Conservation (phyloP, 2,329 filamentous ascomycete genomes). For the Claviceps spartinae region DNA sequence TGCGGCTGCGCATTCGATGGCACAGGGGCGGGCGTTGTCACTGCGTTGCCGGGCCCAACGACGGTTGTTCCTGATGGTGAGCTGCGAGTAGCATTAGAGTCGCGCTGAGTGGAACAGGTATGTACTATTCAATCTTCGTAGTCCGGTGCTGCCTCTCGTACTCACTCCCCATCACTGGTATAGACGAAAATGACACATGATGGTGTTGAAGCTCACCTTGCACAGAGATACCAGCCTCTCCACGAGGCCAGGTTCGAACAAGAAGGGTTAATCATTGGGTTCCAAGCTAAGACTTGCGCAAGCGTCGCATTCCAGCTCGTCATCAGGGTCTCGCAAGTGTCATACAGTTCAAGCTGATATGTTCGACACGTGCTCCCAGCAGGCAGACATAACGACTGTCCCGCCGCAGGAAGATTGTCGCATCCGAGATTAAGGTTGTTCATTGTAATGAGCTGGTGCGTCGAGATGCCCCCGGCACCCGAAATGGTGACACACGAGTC, state of each 20-base stretch:
- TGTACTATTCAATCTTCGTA: no score
- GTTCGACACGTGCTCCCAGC: neutral
- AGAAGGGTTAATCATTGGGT: neutral
- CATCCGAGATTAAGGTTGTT: slow-evolving; percentile 1
- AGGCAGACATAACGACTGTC: neutral
- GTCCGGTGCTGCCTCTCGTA: no score
- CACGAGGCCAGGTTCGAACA: neutral
- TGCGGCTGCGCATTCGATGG: neutral
- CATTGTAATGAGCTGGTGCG: neutral
- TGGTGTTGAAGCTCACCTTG: neutral
- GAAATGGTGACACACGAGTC: neutral
- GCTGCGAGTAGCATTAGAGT: neutral
- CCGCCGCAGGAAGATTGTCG: neutral
- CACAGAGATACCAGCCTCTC: neutral
- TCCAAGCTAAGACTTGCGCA: neutral
- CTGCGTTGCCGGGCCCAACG: neutral
- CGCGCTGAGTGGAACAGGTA: neutral
- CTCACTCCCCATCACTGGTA: no score
- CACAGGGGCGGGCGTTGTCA: neutral
- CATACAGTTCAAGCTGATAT: neutral
- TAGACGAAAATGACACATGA: no score
- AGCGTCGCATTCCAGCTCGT: neutral
- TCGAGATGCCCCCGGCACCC: neutral
- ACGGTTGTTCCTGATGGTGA: neutral
- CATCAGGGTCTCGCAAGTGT: neutral